phyloP scores from a whole-genome alignment of 2,329 filamentous ascomycete species.

The Venturia carpophila region DNA sequence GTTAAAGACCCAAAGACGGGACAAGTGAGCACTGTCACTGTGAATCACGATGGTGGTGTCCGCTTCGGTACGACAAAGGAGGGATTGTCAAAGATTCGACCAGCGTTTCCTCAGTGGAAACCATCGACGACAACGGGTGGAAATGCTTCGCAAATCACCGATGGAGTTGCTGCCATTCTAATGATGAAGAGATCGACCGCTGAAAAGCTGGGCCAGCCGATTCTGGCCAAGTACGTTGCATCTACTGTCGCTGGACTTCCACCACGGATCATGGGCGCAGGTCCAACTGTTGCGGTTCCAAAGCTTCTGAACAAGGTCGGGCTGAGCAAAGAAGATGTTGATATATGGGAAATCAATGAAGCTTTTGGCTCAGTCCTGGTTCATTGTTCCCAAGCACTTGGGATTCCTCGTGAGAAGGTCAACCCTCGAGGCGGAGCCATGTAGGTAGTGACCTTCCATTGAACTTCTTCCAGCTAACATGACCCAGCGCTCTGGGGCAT shows the following conservation, averaged over 20 bases:
- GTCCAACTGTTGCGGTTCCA: constrained; percentile 92
- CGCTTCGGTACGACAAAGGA: constrained; percentile 78
- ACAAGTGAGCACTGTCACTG: constrained; percentile 73
- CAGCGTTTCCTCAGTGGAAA: constrained; percentile 84
- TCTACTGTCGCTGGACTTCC: constrained; percentile 81
- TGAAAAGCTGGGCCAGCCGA: constrained; percentile 75
- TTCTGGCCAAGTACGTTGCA: constrained; percentile 86
- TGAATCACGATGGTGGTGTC: constrained; percentile 80
- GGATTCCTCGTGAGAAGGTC: constrained; percentile 75
- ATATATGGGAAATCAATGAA: constrained; percentile 99
- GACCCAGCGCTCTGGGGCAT: constrained; percentile 69
- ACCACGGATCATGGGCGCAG: constrained; percentile 91
- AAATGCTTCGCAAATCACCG: constrained; percentile 87
- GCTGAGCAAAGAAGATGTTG: constrained; percentile 74
- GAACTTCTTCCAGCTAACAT: not conserved
- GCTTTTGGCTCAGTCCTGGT: constrained; percentile 64
- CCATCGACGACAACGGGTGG: constrained; percentile 83
- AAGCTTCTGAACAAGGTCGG: constrained; percentile 80
- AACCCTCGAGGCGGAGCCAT: constrained; percentile 97
- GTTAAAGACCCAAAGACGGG: constrained; percentile 86
- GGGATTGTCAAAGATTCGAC: constrained; percentile 79
- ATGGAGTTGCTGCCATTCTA: constrained; percentile 89
- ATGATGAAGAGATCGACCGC: constrained; percentile 92
- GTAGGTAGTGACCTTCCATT: not conserved
- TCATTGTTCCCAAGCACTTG: constrained; percentile 60